Conservation (phyloP, 768 basidiomycete genomes). For the Hirschioporus abietinus region DNA sequence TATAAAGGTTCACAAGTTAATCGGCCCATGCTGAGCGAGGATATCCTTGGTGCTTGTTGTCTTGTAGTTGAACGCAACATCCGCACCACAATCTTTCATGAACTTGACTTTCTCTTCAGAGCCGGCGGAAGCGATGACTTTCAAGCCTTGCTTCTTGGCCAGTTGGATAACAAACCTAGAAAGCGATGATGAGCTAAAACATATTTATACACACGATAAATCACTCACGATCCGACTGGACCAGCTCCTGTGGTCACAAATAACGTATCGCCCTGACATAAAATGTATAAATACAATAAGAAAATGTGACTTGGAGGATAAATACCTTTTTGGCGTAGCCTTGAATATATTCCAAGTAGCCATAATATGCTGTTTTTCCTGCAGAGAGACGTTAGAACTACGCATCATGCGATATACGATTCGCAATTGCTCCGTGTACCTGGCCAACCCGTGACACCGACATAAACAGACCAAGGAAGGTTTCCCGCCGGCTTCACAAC, state of each 20-base stretch:
- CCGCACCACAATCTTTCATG: constrained; percentile 28
- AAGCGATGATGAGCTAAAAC: not conserved
- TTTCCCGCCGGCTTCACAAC: constrained; percentile 34
- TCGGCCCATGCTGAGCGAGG: constrained; percentile 29
- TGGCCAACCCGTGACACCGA: constrained; percentile 46
- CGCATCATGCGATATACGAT: not conserved
- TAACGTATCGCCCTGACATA: not conserved
- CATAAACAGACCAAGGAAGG: constrained; percentile 43
- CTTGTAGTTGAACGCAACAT: constrained; percentile 31
- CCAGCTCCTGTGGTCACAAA: constrained; percentile 5
- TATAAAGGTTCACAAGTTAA: constrained; percentile 23
- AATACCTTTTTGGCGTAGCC: constrained; percentile 33
- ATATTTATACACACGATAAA: not conserved
- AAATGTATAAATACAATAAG: not conserved
- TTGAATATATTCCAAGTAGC: constrained; percentile 34
- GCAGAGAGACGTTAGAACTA: not conserved
- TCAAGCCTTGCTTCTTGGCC: constrained; percentile 35
- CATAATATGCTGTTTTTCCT: constrained; percentile 30
- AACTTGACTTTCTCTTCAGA: constrained; percentile 35
- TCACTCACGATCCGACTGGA: constrained; percentile 1
- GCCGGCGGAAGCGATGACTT: constrained; percentile 38
- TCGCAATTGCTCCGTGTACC: constrained; percentile 12
- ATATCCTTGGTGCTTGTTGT: constrained; percentile 23
- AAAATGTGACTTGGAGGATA: not conserved
- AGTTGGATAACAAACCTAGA: constrained; percentile 26